These are phyloP conservation scores for Pilaira anomala DNA, from an alignment of 192 early-diverging fungal species.

Conservation along the genomic window DNA sequence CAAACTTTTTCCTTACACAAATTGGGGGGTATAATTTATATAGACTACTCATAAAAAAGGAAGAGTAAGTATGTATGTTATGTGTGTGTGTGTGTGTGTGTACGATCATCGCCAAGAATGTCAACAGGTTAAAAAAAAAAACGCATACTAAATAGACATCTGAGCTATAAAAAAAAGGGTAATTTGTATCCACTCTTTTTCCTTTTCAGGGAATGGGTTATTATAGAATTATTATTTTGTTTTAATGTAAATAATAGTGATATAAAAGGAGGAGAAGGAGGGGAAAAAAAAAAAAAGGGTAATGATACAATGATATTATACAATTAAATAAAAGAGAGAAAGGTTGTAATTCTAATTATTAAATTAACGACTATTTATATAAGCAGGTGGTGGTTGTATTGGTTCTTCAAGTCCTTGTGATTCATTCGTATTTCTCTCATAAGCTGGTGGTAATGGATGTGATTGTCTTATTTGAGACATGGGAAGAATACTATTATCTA, in stretches of 20 bases:
- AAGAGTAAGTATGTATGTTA: no score
- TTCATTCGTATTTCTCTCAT: neutral
- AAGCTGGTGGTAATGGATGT: neutral
- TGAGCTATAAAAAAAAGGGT: neutral
- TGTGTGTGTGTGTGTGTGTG: no score
- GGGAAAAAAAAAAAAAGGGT: neutral
- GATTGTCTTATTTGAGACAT: neutral
- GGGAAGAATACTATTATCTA: no score
- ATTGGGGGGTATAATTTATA: no score
- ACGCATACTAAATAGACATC: no score
- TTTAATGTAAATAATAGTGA: slow-evolving; percentile 2
- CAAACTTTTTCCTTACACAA: no score
- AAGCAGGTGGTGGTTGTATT: slow-evolving; percentile 6
- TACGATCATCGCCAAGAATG: no score
- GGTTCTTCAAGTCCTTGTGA: neutral
- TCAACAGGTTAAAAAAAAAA: neutral
- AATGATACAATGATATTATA: slow-evolving; percentile 9
- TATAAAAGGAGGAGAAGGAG: neutral
- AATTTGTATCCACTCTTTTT: no score
- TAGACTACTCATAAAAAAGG: no score
- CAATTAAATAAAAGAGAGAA: slow-evolving; percentile 7
- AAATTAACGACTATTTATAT: neutral
- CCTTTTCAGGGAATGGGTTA: neutral
- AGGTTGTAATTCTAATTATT: neutral
- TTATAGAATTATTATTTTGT: neutral